Evolutionary conservation across 768 basidiomycete genomes (phyloP).

Genomic region (Candolleomyces eurysporus): DNA sequence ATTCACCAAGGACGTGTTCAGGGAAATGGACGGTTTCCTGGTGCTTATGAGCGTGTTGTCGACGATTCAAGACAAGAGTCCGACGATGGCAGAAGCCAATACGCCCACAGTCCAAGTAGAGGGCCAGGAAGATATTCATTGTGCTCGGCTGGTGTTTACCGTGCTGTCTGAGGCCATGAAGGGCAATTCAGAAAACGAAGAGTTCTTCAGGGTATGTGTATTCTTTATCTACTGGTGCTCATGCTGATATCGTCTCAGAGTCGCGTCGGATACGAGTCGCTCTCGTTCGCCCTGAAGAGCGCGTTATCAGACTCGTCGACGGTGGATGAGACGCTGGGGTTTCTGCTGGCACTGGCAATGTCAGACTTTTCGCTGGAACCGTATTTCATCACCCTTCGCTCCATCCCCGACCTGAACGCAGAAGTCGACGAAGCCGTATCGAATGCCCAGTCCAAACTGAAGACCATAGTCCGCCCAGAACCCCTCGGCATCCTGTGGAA

Average conservation of each 20-base stretch:
- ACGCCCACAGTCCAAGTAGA: constrained; percentile 33
- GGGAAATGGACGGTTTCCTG: constrained; percentile 81
- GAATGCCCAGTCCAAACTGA: not conserved
- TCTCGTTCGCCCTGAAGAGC: constrained; percentile 56
- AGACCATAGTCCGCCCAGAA: constrained; percentile 53
- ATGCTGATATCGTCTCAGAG: constrained; percentile 28
- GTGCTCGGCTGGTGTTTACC: constrained; percentile 58
- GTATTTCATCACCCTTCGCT: constrained; percentile 47
- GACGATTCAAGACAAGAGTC: constrained; percentile 38
- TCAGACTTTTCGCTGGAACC: constrained; percentile 59
- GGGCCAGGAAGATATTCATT: constrained; percentile 43
- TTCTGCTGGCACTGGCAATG: constrained; percentile 65
- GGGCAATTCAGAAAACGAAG: constrained; percentile 51
- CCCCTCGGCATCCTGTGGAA: constrained; percentile 63
- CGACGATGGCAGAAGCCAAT: constrained; percentile 12
- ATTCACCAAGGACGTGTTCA: constrained; percentile 70
- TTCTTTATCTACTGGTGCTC: not conserved
- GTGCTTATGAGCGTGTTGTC: constrained; percentile 72
- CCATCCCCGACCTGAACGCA: constrained; percentile 38
- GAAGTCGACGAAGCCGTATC: constrained; percentile 24
- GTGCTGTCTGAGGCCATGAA: constrained; percentile 65
- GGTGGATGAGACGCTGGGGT: constrained; percentile 58
- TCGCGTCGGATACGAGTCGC: constrained; percentile 62
- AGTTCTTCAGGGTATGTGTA: constrained; percentile 63
- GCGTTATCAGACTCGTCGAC: constrained; percentile 47